A percentile compares a stretch with the other conserved stretches of the same genome.
These are phyloP conservation scores for Coemansia sp. DNA, from an alignment of 192 early-diverging fungal genomes.

Conservation along the genomic window DNA sequence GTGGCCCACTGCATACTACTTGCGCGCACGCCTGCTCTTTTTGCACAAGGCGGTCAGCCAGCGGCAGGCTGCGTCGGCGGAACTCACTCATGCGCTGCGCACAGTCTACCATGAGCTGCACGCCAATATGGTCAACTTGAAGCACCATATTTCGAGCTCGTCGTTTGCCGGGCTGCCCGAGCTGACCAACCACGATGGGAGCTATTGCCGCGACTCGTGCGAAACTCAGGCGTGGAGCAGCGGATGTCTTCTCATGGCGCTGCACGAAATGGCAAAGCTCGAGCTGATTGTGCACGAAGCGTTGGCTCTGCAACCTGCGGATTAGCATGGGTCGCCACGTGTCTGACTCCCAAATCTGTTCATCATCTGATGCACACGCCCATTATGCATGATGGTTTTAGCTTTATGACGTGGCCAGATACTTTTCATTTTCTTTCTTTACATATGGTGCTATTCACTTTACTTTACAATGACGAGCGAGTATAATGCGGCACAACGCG, in stretches of 20 bases:
- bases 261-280: constrained; percentile 36
- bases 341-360: neutral
- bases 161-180: constrained; percentile 94
- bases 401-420: neutral
- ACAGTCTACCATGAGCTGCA: constrained; percentile 72
- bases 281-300: constrained; percentile 34
- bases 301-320: neutral
- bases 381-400: neutral
- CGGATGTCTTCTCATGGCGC: constrained; percentile 45
- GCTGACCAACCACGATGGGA: constrained; percentile 87
- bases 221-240: constrained; percentile 89
- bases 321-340: neutral
- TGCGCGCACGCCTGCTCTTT: constrained; percentile 81
- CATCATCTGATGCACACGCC: neutral
- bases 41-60: constrained; percentile 34
- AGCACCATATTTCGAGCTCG: constrained; percentile 59
- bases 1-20: constrained; percentile 87
- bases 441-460: neutral
- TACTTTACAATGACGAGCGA: constrained; percentile 45
- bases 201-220: constrained; percentile 78
- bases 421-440: constrained; percentile 3
- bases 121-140: constrained; percentile 69
- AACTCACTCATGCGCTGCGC: constrained; percentile 53
- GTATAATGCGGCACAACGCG: constrained; percentile 52
- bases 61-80: neutral